Conservation (phyloP, 257 asterid genomes). For the Verbena officinalis region DNA sequence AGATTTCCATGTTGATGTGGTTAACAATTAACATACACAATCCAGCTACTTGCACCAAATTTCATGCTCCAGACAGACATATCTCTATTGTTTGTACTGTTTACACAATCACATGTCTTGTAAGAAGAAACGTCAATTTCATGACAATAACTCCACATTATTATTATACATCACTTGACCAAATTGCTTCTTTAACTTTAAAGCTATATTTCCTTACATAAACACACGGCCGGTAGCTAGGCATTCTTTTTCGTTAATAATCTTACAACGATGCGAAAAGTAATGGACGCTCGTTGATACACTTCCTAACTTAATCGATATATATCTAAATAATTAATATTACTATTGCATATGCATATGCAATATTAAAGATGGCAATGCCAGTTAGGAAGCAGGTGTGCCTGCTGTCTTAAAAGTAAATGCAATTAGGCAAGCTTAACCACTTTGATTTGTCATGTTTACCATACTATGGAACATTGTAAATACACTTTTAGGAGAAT, state of each 20-base stretch:
- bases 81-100: background rate
- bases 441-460: background rate
- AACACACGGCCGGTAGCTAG: slow-evolving; percentile 3
- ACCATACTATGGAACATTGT: too few relatives aligned
- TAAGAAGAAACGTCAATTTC: slow-evolving; percentile 37
- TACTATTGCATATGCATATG: too few relatives aligned
- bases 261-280: too few relatives aligned
- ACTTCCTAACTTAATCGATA: too few relatives aligned
- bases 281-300: too few relatives aligned
- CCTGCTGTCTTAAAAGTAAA: background rate
- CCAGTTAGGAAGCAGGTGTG: background rate
- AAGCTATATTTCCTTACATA: slow-evolving; percentile 22
- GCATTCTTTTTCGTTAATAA: background rate
- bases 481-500: too few relatives aligned
- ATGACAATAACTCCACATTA: slow-evolving; percentile 30
- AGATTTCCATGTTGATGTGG: slow-evolving; percentile 28
- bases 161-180: background rate
- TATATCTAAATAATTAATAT: too few relatives aligned
- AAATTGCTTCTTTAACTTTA: slow-evolving; percentile 35
- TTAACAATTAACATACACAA: slow-evolving; percentile 25
- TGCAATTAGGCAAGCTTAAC: background rate
- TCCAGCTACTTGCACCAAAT: slow-evolving; percentile 33
- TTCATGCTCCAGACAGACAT: slow-evolving; percentile 17
- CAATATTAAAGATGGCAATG: background rate
- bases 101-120: slow-evolving; percentile 30